Evolutionary conservation across 768 basidiomycete genomes (phyloP), one percentile per base, ranked within the genome.

Genomic region (Melanogaster broomeanus): DNA sequence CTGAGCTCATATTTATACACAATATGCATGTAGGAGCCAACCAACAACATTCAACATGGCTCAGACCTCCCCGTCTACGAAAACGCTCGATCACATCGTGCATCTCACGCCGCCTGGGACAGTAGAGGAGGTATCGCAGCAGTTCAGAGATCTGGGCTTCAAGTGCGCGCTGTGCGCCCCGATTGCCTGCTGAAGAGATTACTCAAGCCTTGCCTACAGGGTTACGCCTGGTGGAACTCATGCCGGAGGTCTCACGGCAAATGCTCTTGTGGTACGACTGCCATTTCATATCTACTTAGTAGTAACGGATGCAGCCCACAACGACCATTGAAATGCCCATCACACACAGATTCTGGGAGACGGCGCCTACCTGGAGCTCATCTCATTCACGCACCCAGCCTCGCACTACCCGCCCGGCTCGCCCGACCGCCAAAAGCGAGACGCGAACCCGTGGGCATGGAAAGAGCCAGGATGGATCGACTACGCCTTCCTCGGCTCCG

Each of bases 151-250:
- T n/a, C 67, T 86, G 4, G 88, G 87, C 6, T 88, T 90, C 77
- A 79, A 73, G 88, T 88, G 56, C 51, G 77, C 56, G 7, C 28
- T 9, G 24, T 25, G 10, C 40, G 12, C 6, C 13, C 30, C 11
- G 15, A 10, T 40, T 1, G 42, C 19, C 10, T 7, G 37, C 45
- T 41, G 10, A 45, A 31, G 4, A 42, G 4, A 42, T 46, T 27
- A 48, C 40, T 27, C 11, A 12, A 38, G 40, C 12, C 21, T 4
- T 12, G 9, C 18, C n/a, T 31, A 4, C 42, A 90, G 88, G 2
- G 87, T 90, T 30, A 70, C 84, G 37, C 71, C 77, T 3, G 88
- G 88, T 4, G 88, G 88, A 6, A 78, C 74, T 3, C 88, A 90
- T 57, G 72, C 81, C 4, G 82, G 70, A 42, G 88, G 87, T 3